Conservation (phyloP, 2,329 filamentous ascomycete species). For the Phialophora verrucosa region DNA sequence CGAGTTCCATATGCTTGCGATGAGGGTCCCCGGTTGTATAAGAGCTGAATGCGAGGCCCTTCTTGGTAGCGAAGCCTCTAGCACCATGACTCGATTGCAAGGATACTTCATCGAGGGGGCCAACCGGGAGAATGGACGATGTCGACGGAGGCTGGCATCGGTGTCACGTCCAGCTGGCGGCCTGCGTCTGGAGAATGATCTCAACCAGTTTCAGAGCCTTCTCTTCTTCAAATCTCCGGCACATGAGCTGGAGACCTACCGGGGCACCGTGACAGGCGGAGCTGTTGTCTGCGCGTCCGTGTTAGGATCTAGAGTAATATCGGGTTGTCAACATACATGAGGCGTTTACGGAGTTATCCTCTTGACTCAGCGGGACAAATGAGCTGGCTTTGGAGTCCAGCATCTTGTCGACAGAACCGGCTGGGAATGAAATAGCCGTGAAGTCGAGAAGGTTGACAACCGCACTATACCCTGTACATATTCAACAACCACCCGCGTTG, state of each 20-base stretch:
- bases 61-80: background rate
- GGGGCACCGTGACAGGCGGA: conserved; percentile 53
- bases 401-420: conserved; percentile 21
- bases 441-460: conserved; percentile 69
- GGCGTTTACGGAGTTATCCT: conserved; percentile 19
- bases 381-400: conserved; percentile 13
- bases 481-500: conserved; percentile 10
- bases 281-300: conserved; percentile 48
- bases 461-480: conserved; percentile 60
- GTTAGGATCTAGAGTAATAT: background rate
- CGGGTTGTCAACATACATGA: conserved; percentile 13
- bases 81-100: background rate
- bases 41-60: background rate
- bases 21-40: background rate
- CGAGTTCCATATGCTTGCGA: conserved; percentile 49
- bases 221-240: conserved; percentile 60
- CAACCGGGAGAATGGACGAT: background rate
- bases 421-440: conserved; percentile 57
- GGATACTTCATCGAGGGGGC: background rate
- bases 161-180: background rate
- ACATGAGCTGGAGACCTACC: conserved; percentile 61
- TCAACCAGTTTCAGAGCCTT: conserved; percentile 56
- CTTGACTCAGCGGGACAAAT: conserved; percentile 45
- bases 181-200: conserved; percentile 39
- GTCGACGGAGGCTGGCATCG: too few species aligned